Conservation (phyloP, 1,284 basidiomycete genomes). For the Ustilago hordei region DNA sequence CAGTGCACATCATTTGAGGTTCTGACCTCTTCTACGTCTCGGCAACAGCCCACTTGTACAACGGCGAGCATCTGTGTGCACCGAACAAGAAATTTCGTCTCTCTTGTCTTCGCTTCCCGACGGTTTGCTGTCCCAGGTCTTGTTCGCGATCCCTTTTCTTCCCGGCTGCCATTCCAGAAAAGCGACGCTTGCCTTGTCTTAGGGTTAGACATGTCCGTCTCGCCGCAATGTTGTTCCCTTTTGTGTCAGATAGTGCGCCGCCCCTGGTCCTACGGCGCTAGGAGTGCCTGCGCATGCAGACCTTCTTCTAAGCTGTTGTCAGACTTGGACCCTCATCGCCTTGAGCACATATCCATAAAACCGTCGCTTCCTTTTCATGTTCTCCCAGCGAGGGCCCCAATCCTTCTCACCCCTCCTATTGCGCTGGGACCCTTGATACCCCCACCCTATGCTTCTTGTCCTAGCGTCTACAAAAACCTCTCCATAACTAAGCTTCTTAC, state of each 20-base stretch:
- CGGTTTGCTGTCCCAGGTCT: neutral
- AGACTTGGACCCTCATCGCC: neutral
- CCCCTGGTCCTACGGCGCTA: no score
- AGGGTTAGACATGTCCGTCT: neutral
- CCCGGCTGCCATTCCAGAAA: no score
- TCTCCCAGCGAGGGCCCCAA: neutral
- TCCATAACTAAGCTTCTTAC: no score
- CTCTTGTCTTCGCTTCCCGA: neutral
- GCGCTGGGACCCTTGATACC: neutral
- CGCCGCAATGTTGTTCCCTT: neutral
- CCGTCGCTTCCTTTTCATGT: neutral
- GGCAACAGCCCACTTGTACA: neutral
- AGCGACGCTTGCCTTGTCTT: neutral
- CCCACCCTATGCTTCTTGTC: neutral
- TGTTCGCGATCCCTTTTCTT: neutral
- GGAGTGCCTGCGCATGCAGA: neutral
- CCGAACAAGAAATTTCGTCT: neutral
- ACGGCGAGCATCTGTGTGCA: neutral
- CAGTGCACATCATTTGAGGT: neutral
- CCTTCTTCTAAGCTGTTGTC: neutral
- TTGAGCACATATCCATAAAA: conserved; percentile 8
- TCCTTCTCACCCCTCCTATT: neutral
- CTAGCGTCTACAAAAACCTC: neutral
- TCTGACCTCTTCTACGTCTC: neutral
- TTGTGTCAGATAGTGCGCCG: neutral